phyloP scores from a whole-genome alignment of 2,329 filamentous ascomycete genomes.

The Pleurostoma richardsiae region DNA sequence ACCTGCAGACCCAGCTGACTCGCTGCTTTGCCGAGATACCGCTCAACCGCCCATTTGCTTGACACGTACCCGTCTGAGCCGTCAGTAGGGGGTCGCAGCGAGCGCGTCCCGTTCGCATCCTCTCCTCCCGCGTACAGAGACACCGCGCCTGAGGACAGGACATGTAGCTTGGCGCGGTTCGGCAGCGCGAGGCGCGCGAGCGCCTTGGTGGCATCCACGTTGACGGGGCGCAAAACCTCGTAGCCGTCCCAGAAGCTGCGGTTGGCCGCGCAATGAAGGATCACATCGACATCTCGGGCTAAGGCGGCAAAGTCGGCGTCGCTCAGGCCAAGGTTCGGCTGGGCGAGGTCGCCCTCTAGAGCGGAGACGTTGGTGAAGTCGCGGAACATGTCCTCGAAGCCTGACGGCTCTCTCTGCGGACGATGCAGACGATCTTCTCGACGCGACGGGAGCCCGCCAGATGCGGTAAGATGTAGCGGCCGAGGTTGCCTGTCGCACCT shows the following conservation, averaged over 20 bases:
- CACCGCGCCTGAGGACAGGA: conserved; percentile 17
- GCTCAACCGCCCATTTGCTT: neutral
- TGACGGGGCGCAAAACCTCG: conserved; percentile 21
- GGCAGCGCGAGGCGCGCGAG: conserved; percentile 21
- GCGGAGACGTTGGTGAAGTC: conserved; percentile 6
- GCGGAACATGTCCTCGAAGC: neutral
- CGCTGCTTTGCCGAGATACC: too few relatives aligned
- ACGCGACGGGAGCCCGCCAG: conserved; percentile 26
- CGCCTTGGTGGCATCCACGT: conserved; percentile 27
- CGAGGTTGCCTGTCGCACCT: conserved; percentile 35
- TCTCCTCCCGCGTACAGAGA: too few relatives aligned
- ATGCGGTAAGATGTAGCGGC: conserved; percentile 24
- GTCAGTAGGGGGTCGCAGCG: neutral
- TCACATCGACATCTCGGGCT: conserved; percentile 12
- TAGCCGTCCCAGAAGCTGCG: conserved; percentile 31
- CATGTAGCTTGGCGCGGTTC: conserved; percentile 20
- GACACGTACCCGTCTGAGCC: neutral
- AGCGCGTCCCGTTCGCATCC: too few relatives aligned
- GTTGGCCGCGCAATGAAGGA: conserved; percentile 51
- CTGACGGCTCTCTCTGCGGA: conserved; percentile 18
- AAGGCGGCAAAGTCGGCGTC: conserved; percentile 3
- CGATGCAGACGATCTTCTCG: conserved; percentile 35
- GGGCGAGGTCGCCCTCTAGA: conserved; percentile 17
- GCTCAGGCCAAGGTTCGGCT: conserved; percentile 13
- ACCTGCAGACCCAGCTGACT: too few relatives aligned